phyloP scores from a whole-genome alignment of 805 yeast genomes.

The Candida oleophila region DNA sequence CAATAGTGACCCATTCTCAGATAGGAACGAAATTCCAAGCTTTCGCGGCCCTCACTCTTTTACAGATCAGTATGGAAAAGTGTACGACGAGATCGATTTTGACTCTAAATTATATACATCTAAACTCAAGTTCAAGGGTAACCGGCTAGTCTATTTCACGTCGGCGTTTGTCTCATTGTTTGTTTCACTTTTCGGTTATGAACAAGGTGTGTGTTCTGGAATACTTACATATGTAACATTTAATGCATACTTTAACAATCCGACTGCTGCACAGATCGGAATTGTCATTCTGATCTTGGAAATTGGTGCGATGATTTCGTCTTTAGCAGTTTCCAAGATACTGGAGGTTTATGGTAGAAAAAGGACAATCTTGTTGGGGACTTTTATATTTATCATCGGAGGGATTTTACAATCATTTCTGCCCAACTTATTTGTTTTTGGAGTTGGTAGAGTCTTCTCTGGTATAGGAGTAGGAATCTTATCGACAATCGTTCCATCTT shows the following conservation, averaged over 20 bases:
- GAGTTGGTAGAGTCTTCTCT: slow-evolving; percentile 72
- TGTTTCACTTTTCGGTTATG: slow-evolving; percentile 41
- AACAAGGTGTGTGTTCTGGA: slow-evolving; percentile 86
- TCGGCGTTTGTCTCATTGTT: slow-evolving; percentile 45
- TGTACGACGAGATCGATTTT: slow-evolving; percentile 36
- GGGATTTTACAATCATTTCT: slow-evolving; percentile 73
- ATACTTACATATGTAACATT: slow-evolving; percentile 74
- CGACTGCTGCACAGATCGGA: slow-evolving; percentile 74
- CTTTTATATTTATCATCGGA: slow-evolving; percentile 73
- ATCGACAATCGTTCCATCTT: slow-evolving; percentile 82
- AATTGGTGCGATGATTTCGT: slow-evolving; percentile 80
- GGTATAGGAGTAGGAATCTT: slow-evolving; percentile 88
- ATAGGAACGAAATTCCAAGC: slow-evolving; percentile 2
- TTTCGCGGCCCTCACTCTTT: slow-evolving; percentile 8
- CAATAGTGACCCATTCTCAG: not conserved
- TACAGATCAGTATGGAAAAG: slow-evolving; percentile 33
- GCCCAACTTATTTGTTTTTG: slow-evolving; percentile 51
- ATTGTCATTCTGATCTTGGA: slow-evolving; percentile 87
- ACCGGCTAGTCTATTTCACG: slow-evolving; percentile 40
- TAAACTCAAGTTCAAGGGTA: slow-evolving; percentile 36
- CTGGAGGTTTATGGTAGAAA: slow-evolving; percentile 82
- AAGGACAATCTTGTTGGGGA: slow-evolving; percentile 76
- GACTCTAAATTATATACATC: slow-evolving; percentile 32
- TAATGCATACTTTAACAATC: slow-evolving; percentile 66
- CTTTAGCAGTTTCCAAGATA: slow-evolving; percentile 72